phyloP scores from a whole-genome alignment of 2,329 filamentous ascomycete species.

The Diaporthe helianthi region DNA sequence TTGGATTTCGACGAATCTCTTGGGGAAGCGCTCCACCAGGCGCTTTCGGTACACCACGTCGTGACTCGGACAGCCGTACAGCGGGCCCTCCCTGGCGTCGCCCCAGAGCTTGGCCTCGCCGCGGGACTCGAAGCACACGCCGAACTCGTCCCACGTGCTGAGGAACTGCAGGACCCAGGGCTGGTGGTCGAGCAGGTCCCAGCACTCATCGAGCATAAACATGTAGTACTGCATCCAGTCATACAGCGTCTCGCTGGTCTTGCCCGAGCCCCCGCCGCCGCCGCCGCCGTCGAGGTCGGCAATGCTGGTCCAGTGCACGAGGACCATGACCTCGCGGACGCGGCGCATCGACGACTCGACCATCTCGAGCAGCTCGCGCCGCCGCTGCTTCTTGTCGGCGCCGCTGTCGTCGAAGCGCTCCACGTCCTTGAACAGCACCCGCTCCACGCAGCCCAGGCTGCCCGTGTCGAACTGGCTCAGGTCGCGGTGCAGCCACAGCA shows the following conservation, averaged over 20 bases:
- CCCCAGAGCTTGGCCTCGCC: constrained; percentile 32
- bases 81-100: constrained; percentile 32
- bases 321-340: constrained; percentile 34
- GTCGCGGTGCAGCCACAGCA: constrained; percentile 35
- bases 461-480: constrained; percentile 33
- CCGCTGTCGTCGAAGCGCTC: constrained; percentile 33
- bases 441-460: constrained; percentile 17
- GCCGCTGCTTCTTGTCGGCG: constrained; percentile 35
- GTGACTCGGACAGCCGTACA: constrained; percentile 34
- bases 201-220: constrained; percentile 34
- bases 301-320: constrained; percentile 36
- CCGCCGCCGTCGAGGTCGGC: constrained; percentile 27
- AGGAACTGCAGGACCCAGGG: constrained; percentile 34
- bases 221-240: constrained; percentile 36
- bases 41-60: constrained; percentile 34
- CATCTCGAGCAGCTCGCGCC: constrained; percentile 34
- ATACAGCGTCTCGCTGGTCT: constrained; percentile 30
- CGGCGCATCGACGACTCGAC: constrained; percentile 32
- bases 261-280: constrained; percentile 11
- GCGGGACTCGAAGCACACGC: constrained; percentile 32
- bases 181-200: constrained; percentile 33
- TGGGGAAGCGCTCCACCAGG: constrained; percentile 34
- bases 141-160: constrained; percentile 33
- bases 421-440: constrained; percentile 35
- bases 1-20: constrained; percentile 30